Evolutionary conservation across 768 basidiomycete species (phyloP).

Genomic region (Termitomyces sp.): DNA sequence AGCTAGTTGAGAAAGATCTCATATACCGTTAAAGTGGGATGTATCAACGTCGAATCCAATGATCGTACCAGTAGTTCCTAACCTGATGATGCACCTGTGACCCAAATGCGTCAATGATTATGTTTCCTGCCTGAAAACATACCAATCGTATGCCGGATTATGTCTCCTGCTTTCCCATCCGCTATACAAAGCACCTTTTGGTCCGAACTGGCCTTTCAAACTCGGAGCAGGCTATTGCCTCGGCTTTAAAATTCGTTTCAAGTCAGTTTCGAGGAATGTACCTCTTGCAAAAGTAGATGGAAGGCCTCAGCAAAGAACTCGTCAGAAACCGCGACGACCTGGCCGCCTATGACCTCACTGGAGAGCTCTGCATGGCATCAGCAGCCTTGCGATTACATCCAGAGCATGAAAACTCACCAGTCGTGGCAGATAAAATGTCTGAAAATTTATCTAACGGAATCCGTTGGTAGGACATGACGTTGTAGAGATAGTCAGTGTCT

Average conservation of each 20-base stretch:
- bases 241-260: conserved; percentile 1
- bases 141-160: conserved; percentile 89
- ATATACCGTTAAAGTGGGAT: conserved; percentile 81
- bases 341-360: conserved; percentile 75
- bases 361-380: conserved; percentile 65
- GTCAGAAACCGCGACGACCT: conserved; percentile 75
- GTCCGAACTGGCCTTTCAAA: conserved; percentile 95
- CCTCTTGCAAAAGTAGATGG: conserved; percentile 80
- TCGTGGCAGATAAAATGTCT: conserved; percentile 40
- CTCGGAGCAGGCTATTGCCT: conserved; percentile 68
- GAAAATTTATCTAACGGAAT: conserved; percentile 43
- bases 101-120: background rate
- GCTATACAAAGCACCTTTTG: conserved; percentile 88
- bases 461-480: conserved; percentile 35
- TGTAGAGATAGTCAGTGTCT: background rate
- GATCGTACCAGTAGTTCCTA: conserved; percentile 72
- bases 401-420: conserved; percentile 30
- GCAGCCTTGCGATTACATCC: background rate
- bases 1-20: background rate
- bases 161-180: conserved; percentile 95
- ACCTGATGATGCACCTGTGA: conserved; percentile 80
- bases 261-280: conserved; percentile 25
- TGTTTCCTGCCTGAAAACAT: background rate
- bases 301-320: conserved; percentile 92
- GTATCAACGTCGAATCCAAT: conserved; percentile 93